Conservation (phyloP, 2,329 filamentous ascomycete genomes). For the Tetracladium maxilliforme region DNA sequence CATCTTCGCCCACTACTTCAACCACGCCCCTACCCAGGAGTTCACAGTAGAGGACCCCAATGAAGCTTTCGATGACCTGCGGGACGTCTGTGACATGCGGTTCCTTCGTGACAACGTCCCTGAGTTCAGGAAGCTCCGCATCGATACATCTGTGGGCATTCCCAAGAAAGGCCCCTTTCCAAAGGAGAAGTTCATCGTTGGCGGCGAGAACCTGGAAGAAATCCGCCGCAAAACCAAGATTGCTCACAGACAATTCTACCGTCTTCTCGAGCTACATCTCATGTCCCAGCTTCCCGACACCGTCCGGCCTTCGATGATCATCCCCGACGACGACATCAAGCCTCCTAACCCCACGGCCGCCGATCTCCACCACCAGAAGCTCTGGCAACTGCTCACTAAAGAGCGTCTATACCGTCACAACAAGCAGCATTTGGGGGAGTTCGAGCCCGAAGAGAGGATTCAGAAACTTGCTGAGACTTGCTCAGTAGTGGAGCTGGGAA, state of each 20-base stretch:
- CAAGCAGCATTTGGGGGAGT: slow-evolving; percentile 51
- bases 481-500: slow-evolving; percentile 55
- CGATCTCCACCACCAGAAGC: slow-evolving; percentile 46
- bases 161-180: slow-evolving; percentile 31
- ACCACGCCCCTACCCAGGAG: slow-evolving; percentile 57
- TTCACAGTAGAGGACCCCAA: slow-evolving; percentile 92
- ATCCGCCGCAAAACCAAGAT: slow-evolving; percentile 56
- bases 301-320: slow-evolving; percentile 36
- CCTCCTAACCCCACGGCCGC: slow-evolving; percentile 31
- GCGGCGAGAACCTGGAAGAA: slow-evolving; percentile 32
- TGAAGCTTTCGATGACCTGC: slow-evolving; percentile 67
- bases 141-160: slow-evolving; percentile 36
- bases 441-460: slow-evolving; percentile 53
- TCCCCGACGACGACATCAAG: slow-evolving; percentile 21
- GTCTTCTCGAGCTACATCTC: slow-evolving; percentile 63
- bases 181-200: slow-evolving; percentile 40
- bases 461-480: slow-evolving; percentile 60
- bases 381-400: slow-evolving; percentile 67
- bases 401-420: slow-evolving; percentile 65
- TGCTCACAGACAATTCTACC: slow-evolving; percentile 58
- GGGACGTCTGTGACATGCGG: slow-evolving; percentile 58
- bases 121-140: slow-evolving; percentile 37
- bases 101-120: slow-evolving; percentile 42
- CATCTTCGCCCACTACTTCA: slow-evolving; percentile 58
- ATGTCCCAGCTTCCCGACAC: slow-evolving; percentile 42